Base-by-base conservation (phyloP, 1,284 basidiomycete species). In the Rhizoctonia solani region DNA sequence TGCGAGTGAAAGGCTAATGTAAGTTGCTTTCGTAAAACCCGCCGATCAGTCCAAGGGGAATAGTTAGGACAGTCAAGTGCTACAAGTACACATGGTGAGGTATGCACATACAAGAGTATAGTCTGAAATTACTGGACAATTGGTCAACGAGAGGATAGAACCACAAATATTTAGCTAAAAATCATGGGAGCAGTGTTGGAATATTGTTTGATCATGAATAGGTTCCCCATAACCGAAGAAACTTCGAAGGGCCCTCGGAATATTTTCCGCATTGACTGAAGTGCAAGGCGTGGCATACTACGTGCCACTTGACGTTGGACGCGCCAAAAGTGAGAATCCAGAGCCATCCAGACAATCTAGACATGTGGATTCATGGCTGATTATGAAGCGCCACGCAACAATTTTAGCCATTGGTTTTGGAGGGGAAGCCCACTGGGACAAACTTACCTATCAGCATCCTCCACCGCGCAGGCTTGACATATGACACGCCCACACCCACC, bases 301-400 rank as follows among this genome's bases (percentile, higher is more conserved):
- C 19, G 14, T 4, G 14, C n/a, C 21, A 49, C 21, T 5, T 5
- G 21, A 27, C 41, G 14, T 44, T 16, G 6, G 5, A n/a, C 14
- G n/a, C 4, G 13, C 25, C 19, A 25, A 25, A 21, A 52, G 16
- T 16, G 29, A 42, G 9, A 47, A 63, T 1, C 59, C 59, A 49
- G 42, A 53, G 2, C 59, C 47, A 21, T 63, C 47, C 47, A 63
- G 49, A 47, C 59, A 63, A 42, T 63, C 59, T 19, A 63, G 47
- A 39, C 59, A 63, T 19, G 59, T 63, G 8, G 49, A 63, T 25
- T 63, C 59, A 47, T 63, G 59, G 52, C 59, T 63, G 37, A 27
- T 34, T 27, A 27, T 14, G 21, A 27, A 39, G 49, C 29, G 47
- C 47, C 21, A 50, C 23, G 23, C 56, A 34, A 23, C 30, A 25